These are phyloP conservation scores for Scolecobasidium constrictum DNA, from an alignment of 2,329 filamentous ascomycete genomes.

Conservation along the genomic window DNA sequence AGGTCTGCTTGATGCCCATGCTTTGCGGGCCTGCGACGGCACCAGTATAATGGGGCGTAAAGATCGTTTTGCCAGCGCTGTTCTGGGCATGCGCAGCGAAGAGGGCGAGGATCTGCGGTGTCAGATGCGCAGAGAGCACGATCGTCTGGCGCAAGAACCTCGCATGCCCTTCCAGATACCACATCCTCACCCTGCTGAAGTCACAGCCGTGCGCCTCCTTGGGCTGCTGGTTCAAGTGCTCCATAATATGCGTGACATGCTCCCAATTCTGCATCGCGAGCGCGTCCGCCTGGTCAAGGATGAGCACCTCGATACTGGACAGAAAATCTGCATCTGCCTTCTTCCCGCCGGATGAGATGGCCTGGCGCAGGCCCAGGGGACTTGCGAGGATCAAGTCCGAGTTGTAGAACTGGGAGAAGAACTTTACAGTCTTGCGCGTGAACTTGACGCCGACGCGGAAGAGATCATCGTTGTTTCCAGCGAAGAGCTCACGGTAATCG, in stretches of 20 bases:
- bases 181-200: constrained; percentile 78
- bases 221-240: constrained; percentile 83
- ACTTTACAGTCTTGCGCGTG: constrained; percentile 90
- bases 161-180: constrained; percentile 87
- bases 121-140: constrained; percentile 70
- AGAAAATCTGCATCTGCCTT: constrained; percentile 79
- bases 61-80: constrained; percentile 66
- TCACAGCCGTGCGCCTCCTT: constrained; percentile 86
- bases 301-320: constrained; percentile 80
- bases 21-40: constrained; percentile 46
- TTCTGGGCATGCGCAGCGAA: constrained; percentile 70
- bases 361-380: constrained; percentile 78
- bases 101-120: constrained; percentile 76
- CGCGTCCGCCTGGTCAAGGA: constrained; percentile 87
- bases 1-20: constrained; percentile 59
- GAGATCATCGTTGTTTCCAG: constrained; percentile 94
- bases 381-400: constrained; percentile 92
- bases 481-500: constrained; percentile 83
- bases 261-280: constrained; percentile 98
- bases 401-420: constrained; percentile 90
- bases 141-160: constrained; percentile 77
- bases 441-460: constrained; percentile 95
- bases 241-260: constrained; percentile 83
- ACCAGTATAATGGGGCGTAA: constrained; percentile 55
- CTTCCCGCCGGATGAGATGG: constrained; percentile 69